Base-by-base conservation (phyloP, 192 early-diverging fungal species). In the Linnemannia zychae region DNA sequence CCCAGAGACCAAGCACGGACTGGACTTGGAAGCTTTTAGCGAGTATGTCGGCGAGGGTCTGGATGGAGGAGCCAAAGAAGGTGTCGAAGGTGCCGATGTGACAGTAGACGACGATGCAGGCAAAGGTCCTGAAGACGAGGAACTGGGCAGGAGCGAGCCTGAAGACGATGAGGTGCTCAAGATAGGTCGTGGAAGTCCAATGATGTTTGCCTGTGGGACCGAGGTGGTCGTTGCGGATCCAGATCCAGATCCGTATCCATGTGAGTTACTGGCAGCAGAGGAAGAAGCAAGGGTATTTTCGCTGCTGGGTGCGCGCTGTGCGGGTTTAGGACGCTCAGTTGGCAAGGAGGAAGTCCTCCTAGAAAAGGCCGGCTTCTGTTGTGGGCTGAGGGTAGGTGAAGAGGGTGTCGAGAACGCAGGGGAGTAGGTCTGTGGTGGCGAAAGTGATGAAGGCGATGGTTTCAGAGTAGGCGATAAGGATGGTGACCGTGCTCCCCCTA, bases 11-110 rank as follows among this genome's bases (percentile, higher is more conserved):
- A 81, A 60, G 34, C 68, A 63, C 1, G 80, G 80, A 67, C 69
- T 81, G 9, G 80, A 81, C 34, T 72, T 81, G n/a, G 80, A 81
- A 9, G 68, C 67, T 46, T 81, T 81, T 16, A 76, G n/a, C 34
- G 18, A 69, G 34, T 81, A 76, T 9, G 67, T 68, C 2, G 80
- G 74, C 6, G 74, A 63, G 7, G 80, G 74, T 76, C 68, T 70
- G 7, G 80, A 69, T 9, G 52, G 46, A 0, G 67, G 57, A 9
- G 57, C 24, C 28, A 63, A 31, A 3, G 63, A 13, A 4, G 72
- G 22, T 3, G 48, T 18, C 6, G 66, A 49, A 28, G 65, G 20
- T 18, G 38, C 4, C 9, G 57, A 34, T 22, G 53, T 24, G 46
- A 3, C 49, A 38, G 37, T n/a, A 38, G 57, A 12, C 3, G 78